Evolutionary conservation across 495 filamentous ascomycete species (phyloP).

Genomic region (Cudoniella acicularis): DNA sequence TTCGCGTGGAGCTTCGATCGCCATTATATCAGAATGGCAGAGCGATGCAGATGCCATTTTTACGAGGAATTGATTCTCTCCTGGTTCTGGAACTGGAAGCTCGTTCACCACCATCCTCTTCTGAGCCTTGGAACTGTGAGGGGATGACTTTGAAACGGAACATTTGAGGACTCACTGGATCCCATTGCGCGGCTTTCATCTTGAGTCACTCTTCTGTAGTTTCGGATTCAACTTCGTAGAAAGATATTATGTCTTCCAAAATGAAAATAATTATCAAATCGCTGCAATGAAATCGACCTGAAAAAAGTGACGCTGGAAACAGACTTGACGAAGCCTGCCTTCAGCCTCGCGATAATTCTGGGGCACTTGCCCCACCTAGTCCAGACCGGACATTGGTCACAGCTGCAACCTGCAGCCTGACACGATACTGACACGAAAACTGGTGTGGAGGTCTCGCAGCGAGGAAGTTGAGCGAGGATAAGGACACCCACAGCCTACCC

Average conservation of each 20-base stretch:
- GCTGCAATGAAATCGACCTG: too few species aligned
- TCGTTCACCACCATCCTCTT: neutral
- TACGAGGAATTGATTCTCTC: conserved; percentile 7
- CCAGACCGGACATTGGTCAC: neutral
- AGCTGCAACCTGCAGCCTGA: too few species aligned
- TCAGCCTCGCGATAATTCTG: neutral
- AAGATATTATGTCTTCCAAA: too few species aligned
- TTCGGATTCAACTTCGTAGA: neutral
- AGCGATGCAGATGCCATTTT: conserved; percentile 36
- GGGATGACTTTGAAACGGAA: neutral
- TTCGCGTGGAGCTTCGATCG: conserved; percentile 15
- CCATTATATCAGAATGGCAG: conserved; percentile 35
- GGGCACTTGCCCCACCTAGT: neutral
- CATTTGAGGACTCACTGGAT: neutral
- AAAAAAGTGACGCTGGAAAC: too few species aligned
- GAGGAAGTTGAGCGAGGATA: neutral
- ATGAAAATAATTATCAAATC: too few species aligned
- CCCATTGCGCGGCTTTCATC: conserved; percentile 6
- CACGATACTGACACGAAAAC: too few species aligned
- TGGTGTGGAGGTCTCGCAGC: too few species aligned
- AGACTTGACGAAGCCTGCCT: neutral
- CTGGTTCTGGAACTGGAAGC: conserved; percentile 1
- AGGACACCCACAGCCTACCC: neutral
- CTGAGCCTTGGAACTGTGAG: neutral
- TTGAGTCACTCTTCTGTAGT: neutral